These are phyloP conservation scores for Westerdykella sp. DNA, from an alignment of 2,329 filamentous ascomycete genomes.

Conservation along the genomic window DNA sequence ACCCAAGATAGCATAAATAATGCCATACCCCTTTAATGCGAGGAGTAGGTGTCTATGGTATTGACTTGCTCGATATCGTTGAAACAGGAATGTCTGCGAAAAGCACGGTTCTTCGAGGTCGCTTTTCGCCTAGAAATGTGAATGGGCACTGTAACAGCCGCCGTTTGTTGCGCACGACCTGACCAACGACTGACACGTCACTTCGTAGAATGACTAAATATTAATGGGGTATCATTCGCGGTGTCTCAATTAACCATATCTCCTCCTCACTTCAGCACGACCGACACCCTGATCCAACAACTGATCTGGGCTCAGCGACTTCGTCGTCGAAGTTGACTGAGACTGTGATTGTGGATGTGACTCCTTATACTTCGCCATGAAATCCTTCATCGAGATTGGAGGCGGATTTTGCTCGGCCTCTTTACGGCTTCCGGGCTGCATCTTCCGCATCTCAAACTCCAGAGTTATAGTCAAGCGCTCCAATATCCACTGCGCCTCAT, in stretches of 20 bases:
- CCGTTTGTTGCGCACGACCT: too few relatives aligned
- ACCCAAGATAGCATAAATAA: too few relatives aligned
- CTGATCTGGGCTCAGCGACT: neutral
- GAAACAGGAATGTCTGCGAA: too few relatives aligned
- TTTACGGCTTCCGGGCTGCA: slow-evolving; percentile 16
- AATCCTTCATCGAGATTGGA: slow-evolving; percentile 30
- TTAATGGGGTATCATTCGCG: too few relatives aligned
- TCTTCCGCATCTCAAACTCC: slow-evolving; percentile 34
- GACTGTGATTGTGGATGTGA: neutral
- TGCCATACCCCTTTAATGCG: too few relatives aligned
- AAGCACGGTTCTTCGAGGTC: too few relatives aligned
- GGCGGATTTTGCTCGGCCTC: slow-evolving; percentile 17
- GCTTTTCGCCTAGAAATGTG: too few relatives aligned
- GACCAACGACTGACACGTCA: too few relatives aligned
- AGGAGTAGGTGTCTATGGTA: too few relatives aligned
- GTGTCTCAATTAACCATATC: neutral
- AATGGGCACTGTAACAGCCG: too few relatives aligned
- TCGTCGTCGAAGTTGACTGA: neutral
- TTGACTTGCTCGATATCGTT: too few relatives aligned
- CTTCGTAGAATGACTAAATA: too few relatives aligned
- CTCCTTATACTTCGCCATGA: slow-evolving; percentile 2
- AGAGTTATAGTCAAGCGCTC: slow-evolving; percentile 57
- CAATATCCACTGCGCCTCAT: slow-evolving; percentile 68
- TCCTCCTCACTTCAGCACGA: slow-evolving; percentile 6
- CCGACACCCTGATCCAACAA: slow-evolving; percentile 4